Evolutionary conservation across 257 asterid genomes (phyloP).

Genomic region (Solanum peruvianum): DNA sequence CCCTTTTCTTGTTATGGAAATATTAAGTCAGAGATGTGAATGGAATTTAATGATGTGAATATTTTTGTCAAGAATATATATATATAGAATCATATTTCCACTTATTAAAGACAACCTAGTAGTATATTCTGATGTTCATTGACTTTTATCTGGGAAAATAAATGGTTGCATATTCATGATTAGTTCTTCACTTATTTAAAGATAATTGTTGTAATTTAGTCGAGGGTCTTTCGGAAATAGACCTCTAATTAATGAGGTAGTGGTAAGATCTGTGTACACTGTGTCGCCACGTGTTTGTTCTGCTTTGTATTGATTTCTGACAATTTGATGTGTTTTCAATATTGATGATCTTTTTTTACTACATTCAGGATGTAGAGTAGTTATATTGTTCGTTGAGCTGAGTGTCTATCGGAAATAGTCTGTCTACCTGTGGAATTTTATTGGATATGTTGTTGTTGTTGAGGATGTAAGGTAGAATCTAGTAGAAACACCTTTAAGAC

Average conservation of each 20-base stretch:
- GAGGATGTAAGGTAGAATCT: not conserved
- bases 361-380: not conserved
- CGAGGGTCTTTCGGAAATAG: not conserved
- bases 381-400: not conserved
- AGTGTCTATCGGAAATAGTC: not conserved
- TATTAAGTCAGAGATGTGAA: not conserved
- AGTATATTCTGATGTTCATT: not conserved
- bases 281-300: not conserved
- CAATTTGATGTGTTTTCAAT: not conserved
- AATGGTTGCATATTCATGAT: not conserved
- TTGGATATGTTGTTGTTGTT: not conserved
- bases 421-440: not conserved
- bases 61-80: not conserved
- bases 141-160: not conserved
- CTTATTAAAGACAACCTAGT: not conserved
- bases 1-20: not conserved
- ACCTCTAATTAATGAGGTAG: not conserved
- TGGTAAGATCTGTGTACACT: not conserved
- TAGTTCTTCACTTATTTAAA: not conserved
- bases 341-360: not conserved
- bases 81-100: not conserved
- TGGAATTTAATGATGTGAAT: not conserved
- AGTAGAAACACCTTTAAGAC: not conserved
- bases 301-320: not conserved
- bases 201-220: not conserved